Evolutionary conservation across 1,284 basidiomycete species (phyloP), one percentile per base, ranked within the genome.

Genomic region (Polyporus tsugae): DNA sequence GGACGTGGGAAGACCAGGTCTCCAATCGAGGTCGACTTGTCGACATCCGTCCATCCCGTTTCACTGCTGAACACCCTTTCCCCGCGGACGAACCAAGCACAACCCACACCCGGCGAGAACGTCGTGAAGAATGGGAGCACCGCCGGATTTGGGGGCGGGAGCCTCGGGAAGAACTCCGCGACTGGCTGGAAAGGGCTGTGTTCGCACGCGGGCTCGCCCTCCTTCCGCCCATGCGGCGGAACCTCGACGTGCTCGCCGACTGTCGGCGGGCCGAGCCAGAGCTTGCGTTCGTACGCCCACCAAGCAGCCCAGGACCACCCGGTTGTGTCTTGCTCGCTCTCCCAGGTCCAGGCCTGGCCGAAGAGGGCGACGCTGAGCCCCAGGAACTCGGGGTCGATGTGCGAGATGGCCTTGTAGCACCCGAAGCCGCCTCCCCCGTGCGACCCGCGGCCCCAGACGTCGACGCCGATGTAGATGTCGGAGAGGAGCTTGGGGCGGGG

Each of bases 271-370:
- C 92, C 92, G 35, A 89, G 78, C 92, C 92, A 94, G 6, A 93
- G 77, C 58, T 81, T 86, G 55, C 85, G 83, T 66, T 94, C 92
- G 71, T 87, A 87, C 4, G 82, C 81, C 90, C 91, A 94, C 92
- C 92, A 94, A 6, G 76, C 71, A 19, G 86, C 82, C 92, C 92
- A 94, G 36, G 79, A 85, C 77, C 85, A 88, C 4, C 84, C 89
- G 0, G 85, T 81, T 49, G 86, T 83, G 70, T 86, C 87, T 73
- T 89, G 86, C 72, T 86, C 84, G 63, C 78, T 86, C 73, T 94
- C 92, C 92, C 92, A 94, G 1, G 90, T 89, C 92, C 92, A 94
- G 25, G 84, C 92, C 60, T 85, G 91, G 0, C 86, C 92, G 72
- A 94, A 94, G 60, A 94, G 78, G 0, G 93, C 91, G 19, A 88